phyloP scores from a whole-genome alignment of 345 rosid genomes.

The Gossypium longicalyx region DNA sequence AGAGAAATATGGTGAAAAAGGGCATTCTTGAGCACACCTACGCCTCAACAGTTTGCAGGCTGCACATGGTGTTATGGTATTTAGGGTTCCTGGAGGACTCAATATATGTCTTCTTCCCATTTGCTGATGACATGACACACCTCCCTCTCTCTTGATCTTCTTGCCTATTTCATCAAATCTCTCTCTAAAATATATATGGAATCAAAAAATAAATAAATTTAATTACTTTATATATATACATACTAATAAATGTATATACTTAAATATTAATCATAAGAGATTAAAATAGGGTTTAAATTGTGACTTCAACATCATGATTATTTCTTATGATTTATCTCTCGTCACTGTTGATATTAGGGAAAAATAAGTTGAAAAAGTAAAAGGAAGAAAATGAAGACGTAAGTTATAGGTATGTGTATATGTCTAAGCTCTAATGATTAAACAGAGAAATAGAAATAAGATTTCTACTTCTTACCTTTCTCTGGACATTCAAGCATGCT shows the following conservation, averaged over 20 bases:
- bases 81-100: constrained; percentile 73
- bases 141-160: constrained; percentile 77
- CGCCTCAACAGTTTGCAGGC: constrained; percentile 93
- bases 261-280: neutral
- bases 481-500: constrained; percentile 98
- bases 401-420: neutral
- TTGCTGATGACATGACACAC: constrained; percentile 37
- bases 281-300: no score
- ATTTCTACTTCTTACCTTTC: constrained; percentile 61
- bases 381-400: constrained; percentile 8
- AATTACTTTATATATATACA: neutral
- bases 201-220: neutral
- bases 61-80: constrained; percentile 92
- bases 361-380: neutral
- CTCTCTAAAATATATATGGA: constrained; percentile 41
- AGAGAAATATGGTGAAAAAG: constrained; percentile 93
- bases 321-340: neutral
- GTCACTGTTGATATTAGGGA: neutral
- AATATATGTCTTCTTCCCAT: constrained; percentile 84
- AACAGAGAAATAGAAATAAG: constrained; percentile 7
- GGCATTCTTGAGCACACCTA: constrained; percentile 94
- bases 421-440: neutral
- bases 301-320: neutral
- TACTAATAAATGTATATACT: neutral
- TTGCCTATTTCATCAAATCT: constrained; percentile 81